Evolutionary conservation across 2,329 filamentous ascomycete genomes (phyloP), one percentile per base, ranked within the genome.

Genomic region (Exophiala bonariae): DNA sequence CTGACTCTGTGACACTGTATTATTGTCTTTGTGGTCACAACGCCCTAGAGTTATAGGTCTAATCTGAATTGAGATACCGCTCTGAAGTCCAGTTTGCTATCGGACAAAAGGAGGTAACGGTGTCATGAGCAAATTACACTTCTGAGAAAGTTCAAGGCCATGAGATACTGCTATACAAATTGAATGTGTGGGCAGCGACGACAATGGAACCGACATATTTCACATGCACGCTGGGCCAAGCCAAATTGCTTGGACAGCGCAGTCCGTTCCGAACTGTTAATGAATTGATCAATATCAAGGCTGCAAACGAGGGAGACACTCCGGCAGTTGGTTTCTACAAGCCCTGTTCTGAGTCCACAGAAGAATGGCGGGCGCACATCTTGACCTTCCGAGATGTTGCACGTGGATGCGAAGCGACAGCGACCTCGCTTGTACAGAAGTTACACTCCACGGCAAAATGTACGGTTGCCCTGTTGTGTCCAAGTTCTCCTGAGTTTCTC

Each of bases 181-280:
- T 26, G 6, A 11, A 26, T 6, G 23, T 26, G 23, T 26, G 23
- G 11, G 23, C 11, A 26, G 23, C 11, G 23, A 14, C 13, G 8
- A 9, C 10, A 31, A 53, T 53, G 50, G 22, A 44, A 11, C 37
- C 40, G 1, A 81, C 77, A 48, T 82, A 83, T 61, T 84, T 84
- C 58, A 75, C 75, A 3, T 84, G 81, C 61, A 83, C 80, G 0
- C 69, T 85, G 2, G 81, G 78, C 1, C 72, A 83, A 59, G 79
- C 79, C 9, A 65, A 68, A 1, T 50, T 53, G 2, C 54, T 75
- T 14, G 70, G 66, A 14, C 50, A 59, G 14, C 41, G 44, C 3
- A 52, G 59, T 8, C 58, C 61, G 6, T 67, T 66, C 22, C 56
- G 64, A 2, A 78, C 72, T 0, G 71, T 82, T 45, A 69, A 71